Evolutionary conservation across 805 yeast species (phyloP).

Genomic region (Starmera dryadoides): DNA sequence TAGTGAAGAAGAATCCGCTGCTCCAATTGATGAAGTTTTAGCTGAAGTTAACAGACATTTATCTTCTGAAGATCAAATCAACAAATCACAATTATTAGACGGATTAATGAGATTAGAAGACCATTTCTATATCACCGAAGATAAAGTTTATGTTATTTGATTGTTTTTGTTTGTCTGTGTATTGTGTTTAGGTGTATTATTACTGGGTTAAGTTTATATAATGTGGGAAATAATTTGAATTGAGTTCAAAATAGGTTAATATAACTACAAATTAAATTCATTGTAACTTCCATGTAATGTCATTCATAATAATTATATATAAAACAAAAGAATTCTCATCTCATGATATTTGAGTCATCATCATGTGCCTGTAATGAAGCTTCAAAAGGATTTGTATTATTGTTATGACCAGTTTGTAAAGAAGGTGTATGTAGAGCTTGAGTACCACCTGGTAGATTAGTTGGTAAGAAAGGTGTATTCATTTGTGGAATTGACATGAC

Average conservation of each 20-base stretch:
- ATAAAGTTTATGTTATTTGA: slow-evolving; percentile 22
- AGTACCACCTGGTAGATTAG: slow-evolving; percentile 1
- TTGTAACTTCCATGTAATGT: no score
- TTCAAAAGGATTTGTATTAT: slow-evolving; percentile 18
- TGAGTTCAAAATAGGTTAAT: no score
- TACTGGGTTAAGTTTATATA: no score
- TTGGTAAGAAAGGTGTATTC: slow-evolving; percentile 15
- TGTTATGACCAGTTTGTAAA: not conserved
- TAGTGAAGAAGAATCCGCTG: slow-evolving; percentile 25
- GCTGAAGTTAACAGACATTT: slow-evolving; percentile 27
- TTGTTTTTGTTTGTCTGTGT: not conserved
- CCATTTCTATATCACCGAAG: slow-evolving; percentile 28
- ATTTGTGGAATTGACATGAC: slow-evolving; percentile 23
- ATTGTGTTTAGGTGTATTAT: no score
- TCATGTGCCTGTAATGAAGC: slow-evolving; percentile 6
- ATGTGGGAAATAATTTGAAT: no score
- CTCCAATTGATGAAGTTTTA: slow-evolving; percentile 21
- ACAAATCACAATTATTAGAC: slow-evolving; percentile 26
- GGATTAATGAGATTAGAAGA: slow-evolving; percentile 27
- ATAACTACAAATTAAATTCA: no score
- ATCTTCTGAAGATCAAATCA: slow-evolving; percentile 29
- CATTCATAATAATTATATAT: no score
- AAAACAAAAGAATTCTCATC: no score
- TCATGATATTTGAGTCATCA: no score
- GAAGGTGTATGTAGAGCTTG: slow-evolving; percentile 3